These are phyloP conservation scores for Pouteria campechiana DNA, from an alignment of 179 eudicot genomes.

Conservation along the genomic window DNA sequence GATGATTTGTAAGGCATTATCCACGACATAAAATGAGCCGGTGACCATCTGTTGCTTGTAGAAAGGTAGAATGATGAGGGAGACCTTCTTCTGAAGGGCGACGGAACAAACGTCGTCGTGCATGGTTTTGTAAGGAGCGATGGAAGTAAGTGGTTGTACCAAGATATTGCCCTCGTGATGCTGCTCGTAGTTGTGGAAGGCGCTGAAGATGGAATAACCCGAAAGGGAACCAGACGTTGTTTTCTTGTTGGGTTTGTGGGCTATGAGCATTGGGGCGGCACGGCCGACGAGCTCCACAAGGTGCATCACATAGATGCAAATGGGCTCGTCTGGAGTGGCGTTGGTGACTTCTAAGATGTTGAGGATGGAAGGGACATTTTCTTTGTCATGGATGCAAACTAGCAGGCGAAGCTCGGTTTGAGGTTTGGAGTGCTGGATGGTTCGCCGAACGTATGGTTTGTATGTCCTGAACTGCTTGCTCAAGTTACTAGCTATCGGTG, in stretches of 20 bases:
- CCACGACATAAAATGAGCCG: conserved; percentile 21
- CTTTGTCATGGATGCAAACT: conserved; percentile 15
- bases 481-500: background rate
- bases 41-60: conserved; percentile 17
- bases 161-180: conserved; percentile 11
- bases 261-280: conserved; percentile 24
- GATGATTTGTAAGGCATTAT: conserved; percentile 18
- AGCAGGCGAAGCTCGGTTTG: conserved; percentile 8
- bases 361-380: conserved; percentile 12
- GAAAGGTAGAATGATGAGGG: conserved; percentile 39
- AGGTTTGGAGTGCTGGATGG: conserved; percentile 7
- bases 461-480: background rate
- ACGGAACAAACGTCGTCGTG: conserved; percentile 43
- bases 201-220: conserved; percentile 21
- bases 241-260: conserved; percentile 10
- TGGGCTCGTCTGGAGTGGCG: conserved; percentile 14
- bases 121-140: conserved; percentile 31
- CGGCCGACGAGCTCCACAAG: conserved; percentile 43
- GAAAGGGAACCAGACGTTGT: conserved; percentile 6
- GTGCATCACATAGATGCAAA: conserved; percentile 40
- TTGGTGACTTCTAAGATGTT: conserved; percentile 26
- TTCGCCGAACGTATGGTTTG: conserved; percentile 7
- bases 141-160: conserved; percentile 26
- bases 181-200: conserved; percentile 22
- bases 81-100: conserved; percentile 23